Evolutionary conservation across 1,284 basidiomycete species (phyloP).

Genomic region (Peniophora sp.): DNA sequence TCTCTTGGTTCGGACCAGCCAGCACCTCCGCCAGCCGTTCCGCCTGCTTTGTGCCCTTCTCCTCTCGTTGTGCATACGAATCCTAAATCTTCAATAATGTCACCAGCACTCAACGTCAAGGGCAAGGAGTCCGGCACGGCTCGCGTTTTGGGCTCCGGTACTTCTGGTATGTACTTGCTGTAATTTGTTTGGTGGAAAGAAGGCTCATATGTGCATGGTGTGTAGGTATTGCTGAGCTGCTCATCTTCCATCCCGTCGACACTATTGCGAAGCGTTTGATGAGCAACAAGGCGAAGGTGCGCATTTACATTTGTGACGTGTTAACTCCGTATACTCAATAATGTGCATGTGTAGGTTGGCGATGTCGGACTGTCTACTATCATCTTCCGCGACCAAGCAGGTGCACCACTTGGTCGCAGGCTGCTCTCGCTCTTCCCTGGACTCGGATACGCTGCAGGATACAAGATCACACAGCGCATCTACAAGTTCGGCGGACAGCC

Average conservation of each 20-base stretch:
- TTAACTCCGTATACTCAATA: not conserved
- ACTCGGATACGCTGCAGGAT: slow-evolving; percentile 95
- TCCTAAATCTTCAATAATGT: slow-evolving; percentile 31
- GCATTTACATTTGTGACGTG: slow-evolving; percentile 4
- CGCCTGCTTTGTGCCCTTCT: too few species aligned
- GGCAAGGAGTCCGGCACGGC: slow-evolving; percentile 87
- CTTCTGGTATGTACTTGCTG: slow-evolving; percentile 59
- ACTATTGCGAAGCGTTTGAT: slow-evolving; percentile 96
- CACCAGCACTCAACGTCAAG: slow-evolving; percentile 52
- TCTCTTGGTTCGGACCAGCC: too few species aligned
- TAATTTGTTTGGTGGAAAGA: not conserved
- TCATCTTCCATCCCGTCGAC: slow-evolving; percentile 90
- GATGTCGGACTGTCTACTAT: slow-evolving; percentile 52
- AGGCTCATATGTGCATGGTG: not conserved
- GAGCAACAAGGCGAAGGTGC: slow-evolving; percentile 87
- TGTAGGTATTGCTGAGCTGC: slow-evolving; percentile 86
- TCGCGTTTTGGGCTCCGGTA: slow-evolving; percentile 86
- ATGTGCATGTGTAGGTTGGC: slow-evolving; percentile 35
- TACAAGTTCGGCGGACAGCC: slow-evolving; percentile 99
- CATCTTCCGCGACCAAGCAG: slow-evolving; percentile 84
- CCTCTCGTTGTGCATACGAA: too few species aligned
- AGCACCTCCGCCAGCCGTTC: too few species aligned
- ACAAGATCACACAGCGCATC: slow-evolving; percentile 90
- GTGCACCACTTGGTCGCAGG: slow-evolving; percentile 62
- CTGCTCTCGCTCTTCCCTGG: slow-evolving; percentile 94